Base-by-base conservation (phyloP, 2,329 filamentous ascomycete genomes). In the Penicillium crustosum region DNA sequence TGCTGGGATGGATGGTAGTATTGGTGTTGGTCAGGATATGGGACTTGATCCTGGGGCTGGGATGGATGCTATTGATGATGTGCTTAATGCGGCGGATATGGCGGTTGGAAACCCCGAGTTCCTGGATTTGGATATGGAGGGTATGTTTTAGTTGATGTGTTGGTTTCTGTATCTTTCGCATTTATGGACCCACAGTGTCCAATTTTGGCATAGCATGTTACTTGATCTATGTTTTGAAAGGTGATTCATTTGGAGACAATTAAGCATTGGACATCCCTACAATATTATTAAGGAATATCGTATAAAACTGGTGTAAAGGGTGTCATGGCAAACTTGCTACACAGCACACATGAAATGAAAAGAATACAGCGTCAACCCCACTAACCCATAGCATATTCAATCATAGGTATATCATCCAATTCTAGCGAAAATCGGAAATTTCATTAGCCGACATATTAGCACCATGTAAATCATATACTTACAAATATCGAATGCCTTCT, bases 121-220 rank as follows among this genome's bases (percentile, higher is more conserved):
- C 64, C 58, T 78, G 35, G 75, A 78, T 69, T 61, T 78, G 59
- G 76, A 78, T 66, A 77, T 78, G 75, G 75, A 78, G 61, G 74
- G 74, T 9, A 76, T 78, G 73, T 77, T 77, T 54, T 75, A 68
- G 60, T 42, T 31, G 19, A 27, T 21, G 7, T 12, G 29, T 12
- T 31, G 29, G 29, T 29, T 29, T 29, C 3, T 23, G 10, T 21
- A 13, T 50, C 21, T 50, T 29, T 42, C 29, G 13, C 3, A 48
- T 21, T 6, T 47, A 25, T 29, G 36, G 19, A 42, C n/a, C 31
- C 1, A 31, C 17, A 6, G 4, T 19, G 35, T 31, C 36, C 15
- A 48, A 35, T n/a, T 9, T 31, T 41, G 13, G 49, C 36, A 31
- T 41, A 9, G 25, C 25, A 50, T 19, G 29, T 17, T 50, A 13